These are phyloP conservation scores for Pichia gijzeniarum DNA, from an alignment of 805 yeast species.

Conservation along the genomic window DNA sequence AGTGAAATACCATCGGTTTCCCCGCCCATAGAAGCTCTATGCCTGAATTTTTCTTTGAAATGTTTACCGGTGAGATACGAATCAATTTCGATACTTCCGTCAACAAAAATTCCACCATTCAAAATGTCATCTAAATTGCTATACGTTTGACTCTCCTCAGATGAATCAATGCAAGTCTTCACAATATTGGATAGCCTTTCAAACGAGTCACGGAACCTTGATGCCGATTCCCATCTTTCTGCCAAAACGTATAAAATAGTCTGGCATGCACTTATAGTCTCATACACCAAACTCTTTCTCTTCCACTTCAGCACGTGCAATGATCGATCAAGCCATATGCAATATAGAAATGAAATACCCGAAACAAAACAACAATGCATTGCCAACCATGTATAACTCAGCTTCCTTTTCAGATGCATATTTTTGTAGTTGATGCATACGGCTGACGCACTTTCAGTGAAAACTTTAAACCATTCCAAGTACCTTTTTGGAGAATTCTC, in stretches of 20 bases:
- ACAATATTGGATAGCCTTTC: slow-evolving; percentile 22
- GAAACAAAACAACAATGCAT: slow-evolving; percentile 29
- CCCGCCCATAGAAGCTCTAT: slow-evolving; percentile 4
- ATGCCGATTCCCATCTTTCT: slow-evolving; percentile 25
- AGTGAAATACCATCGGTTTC: slow-evolving; percentile 8
- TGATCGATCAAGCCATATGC: slow-evolving; percentile 28
- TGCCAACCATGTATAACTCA: slow-evolving; percentile 28
- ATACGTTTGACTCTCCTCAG: not conserved
- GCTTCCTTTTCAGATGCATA: slow-evolving; percentile 21
- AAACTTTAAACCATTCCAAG: slow-evolving; percentile 30
- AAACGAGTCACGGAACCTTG: slow-evolving; percentile 26
- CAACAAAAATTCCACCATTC: slow-evolving; percentile 12
- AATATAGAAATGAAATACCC: slow-evolving; percentile 29
- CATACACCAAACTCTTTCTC: slow-evolving; percentile 22
- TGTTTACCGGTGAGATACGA: slow-evolving; percentile 10
- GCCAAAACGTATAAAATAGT: slow-evolving; percentile 26
- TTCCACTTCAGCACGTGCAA: slow-evolving; percentile 24
- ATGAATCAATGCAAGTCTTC: slow-evolving; percentile 3
- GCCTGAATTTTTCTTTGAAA: slow-evolving; percentile 2
- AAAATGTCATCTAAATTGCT: slow-evolving; percentile 1
- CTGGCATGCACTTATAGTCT: slow-evolving; percentile 28
- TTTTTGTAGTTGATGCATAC: slow-evolving; percentile 27
- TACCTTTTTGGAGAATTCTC: slow-evolving; percentile 17
- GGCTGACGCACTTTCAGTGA: slow-evolving; percentile 28
- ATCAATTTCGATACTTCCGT: slow-evolving; percentile 16